phyloP scores from a whole-genome alignment of 306 rosid species.

The Styphnolobium japonicum region DNA sequence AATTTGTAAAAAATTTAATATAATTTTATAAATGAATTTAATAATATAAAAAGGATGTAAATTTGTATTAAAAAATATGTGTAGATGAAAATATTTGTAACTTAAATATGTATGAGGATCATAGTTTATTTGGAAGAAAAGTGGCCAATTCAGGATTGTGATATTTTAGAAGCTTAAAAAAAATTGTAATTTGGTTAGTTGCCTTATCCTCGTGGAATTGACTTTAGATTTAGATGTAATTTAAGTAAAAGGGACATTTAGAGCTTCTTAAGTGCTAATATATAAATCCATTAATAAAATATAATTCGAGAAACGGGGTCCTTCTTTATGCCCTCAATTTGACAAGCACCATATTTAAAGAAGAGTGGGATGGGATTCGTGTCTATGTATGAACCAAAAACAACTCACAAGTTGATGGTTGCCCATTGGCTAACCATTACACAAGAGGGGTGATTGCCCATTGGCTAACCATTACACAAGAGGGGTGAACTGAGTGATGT shows the following conservation, averaged over 20 bases:
- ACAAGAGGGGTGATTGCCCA: too few relatives aligned
- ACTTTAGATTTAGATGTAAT: not conserved
- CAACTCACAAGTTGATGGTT: not conserved
- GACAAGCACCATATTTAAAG: slow-evolving; percentile 11
- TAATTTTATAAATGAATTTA: not conserved
- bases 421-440: too few relatives aligned
- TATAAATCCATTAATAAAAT: not conserved
- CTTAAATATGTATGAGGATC: not conserved
- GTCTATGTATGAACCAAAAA: slow-evolving; percentile 18
- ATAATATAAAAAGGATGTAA: too few relatives aligned
- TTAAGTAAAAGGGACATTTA: not conserved
- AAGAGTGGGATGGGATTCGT: slow-evolving; percentile 11
- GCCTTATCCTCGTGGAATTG: not conserved
- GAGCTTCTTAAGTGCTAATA: not conserved
- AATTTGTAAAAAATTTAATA: not conserved
- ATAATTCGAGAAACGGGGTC: not conserved
- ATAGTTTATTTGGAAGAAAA: not conserved
- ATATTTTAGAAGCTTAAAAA: not conserved
- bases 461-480: too few relatives aligned
- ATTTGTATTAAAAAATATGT: not conserved
- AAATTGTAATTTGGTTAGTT: not conserved
- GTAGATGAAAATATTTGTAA: not conserved
- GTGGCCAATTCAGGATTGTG: not conserved
- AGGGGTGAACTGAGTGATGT: too few relatives aligned
- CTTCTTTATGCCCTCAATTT: not conserved